Percentiles rank a stretch among this genome's conserved stretches.
These are phyloP conservation scores for Aegilops speltoides DNA, from an alignment of 176 grass and related monocot genomes.

Conservation along the genomic window DNA sequence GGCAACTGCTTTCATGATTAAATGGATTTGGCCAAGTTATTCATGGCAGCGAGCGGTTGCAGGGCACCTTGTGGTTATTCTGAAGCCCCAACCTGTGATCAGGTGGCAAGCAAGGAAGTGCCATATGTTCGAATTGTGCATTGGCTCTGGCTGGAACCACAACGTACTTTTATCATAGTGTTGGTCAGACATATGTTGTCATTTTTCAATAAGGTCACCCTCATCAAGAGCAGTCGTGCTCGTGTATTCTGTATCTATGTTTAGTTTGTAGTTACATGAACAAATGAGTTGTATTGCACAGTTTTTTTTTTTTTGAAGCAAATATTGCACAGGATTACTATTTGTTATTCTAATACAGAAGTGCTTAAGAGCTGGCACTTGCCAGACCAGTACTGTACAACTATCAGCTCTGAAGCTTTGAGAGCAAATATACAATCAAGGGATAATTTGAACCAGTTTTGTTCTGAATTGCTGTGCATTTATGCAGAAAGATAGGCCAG, in stretches of 20 bases:
- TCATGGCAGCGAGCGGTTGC: neutral
- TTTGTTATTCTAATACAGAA: constrained; percentile 22
- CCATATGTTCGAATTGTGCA: constrained; percentile 27
- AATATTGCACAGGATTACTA: constrained; percentile 19
- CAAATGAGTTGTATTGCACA: constrained; percentile 36
- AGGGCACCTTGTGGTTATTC: constrained; percentile 22
- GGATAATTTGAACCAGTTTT: neutral
- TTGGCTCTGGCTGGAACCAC: constrained; percentile 18
- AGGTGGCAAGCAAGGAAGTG: constrained; percentile 32
- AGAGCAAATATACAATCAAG: neutral
- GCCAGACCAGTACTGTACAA: neutral
- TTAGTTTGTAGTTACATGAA: constrained; percentile 40
- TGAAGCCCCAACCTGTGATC: neutral
- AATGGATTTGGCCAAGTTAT: constrained; percentile 2
- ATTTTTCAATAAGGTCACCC: constrained; percentile 39
- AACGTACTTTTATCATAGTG: constrained; percentile 10
- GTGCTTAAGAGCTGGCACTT: neutral
- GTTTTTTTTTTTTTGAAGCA: neutral
- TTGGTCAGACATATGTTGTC: constrained; percentile 29
- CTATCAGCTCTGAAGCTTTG: neutral
- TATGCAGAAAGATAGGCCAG: constrained; percentile 6
- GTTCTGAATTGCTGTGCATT: constrained; percentile 1
- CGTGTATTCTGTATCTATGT: constrained; percentile 42
- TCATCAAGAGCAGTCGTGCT: neutral
- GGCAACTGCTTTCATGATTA: constrained; percentile 28